Percentiles rank a stretch among this genome's conserved stretches.
Evolutionary conservation across 2,329 filamentous ascomycete genomes (phyloP).

Genomic region (Colletotrichum sp.): DNA sequence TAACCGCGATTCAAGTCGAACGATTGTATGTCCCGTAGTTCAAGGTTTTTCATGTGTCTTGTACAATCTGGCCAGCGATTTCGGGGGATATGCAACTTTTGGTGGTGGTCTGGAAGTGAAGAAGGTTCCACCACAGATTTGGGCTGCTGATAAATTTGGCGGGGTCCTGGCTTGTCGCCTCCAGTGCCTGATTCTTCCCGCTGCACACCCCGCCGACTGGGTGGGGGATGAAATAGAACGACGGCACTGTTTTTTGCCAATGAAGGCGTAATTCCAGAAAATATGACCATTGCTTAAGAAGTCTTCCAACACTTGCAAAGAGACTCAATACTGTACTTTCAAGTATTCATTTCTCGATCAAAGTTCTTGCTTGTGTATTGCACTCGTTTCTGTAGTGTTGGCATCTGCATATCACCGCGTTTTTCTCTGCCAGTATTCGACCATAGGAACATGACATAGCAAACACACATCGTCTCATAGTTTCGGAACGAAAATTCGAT

Average conservation of each 20-base stretch:
- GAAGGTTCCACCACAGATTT: constrained; percentile 12
- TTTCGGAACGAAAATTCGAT: background rate
- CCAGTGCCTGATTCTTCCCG: background rate
- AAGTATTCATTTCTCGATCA: background rate
- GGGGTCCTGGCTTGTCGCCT: constrained; percentile 3
- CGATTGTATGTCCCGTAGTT: background rate
- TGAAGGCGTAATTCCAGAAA: background rate
- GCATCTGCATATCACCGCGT: background rate
- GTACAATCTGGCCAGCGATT: background rate
- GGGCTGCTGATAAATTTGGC: constrained; percentile 23
- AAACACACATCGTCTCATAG: background rate
- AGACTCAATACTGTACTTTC: background rate
- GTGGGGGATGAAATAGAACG: background rate
- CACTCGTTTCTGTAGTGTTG: background rate
- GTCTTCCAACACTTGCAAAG: background rate
- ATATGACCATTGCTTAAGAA: background rate
- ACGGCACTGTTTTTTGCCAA: background rate
- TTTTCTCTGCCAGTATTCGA: background rate
- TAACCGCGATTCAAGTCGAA: background rate
- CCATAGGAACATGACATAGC: background rate
- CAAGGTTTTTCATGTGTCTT: background rate
- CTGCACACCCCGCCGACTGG: constrained; percentile 6
- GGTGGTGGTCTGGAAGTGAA: background rate
- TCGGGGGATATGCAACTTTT: background rate
- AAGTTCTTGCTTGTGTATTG: background rate